Conservation (phyloP, 2,329 filamentous ascomycete genomes). For the Dactylellina haptotyla region DNA sequence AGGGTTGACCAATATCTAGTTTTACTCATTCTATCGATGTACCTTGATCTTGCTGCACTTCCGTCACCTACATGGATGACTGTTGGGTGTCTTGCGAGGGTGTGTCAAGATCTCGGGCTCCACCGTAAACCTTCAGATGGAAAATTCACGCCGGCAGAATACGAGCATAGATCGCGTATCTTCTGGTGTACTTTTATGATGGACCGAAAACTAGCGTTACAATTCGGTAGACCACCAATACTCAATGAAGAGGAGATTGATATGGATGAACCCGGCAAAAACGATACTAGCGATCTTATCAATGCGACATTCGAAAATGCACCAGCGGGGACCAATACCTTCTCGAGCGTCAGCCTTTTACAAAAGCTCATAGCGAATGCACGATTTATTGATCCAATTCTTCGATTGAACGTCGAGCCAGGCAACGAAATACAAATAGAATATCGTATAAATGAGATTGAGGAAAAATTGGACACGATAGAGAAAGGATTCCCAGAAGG, state of each 20-base stretch:
- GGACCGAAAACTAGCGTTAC: constrained; percentile 57
- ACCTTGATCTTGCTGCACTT: constrained; percentile 58
- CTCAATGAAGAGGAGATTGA: constrained; percentile 57
- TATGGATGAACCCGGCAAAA: constrained; percentile 55
- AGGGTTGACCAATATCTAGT: constrained; percentile 31
- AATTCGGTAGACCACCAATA: constrained; percentile 56
- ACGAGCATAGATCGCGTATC: constrained; percentile 56
- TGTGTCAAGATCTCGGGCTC: constrained; percentile 57
- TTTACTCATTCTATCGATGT: constrained; percentile 57
- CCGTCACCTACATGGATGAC: constrained; percentile 58
- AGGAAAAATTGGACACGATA: constrained; percentile 40
- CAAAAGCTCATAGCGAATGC: constrained; percentile 27
- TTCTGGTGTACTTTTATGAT: constrained; percentile 58
- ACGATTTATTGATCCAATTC: constrained; percentile 32
- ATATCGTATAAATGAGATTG: constrained; percentile 37
- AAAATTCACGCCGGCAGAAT: constrained; percentile 51
- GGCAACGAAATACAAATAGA: constrained; percentile 34
- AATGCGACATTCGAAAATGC: constrained; percentile 9
- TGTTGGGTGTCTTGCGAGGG: constrained; percentile 56
- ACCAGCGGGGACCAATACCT: constrained; percentile 7
- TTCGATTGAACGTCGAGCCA: constrained; percentile 20
- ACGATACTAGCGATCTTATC: constrained; percentile 35
- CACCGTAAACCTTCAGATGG: constrained; percentile 55
- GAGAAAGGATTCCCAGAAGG: constrained; percentile 35
- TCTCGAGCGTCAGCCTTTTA: constrained; percentile 7